These are phyloP conservation scores for Termitomyces sp. DNA, from an alignment of 768 basidiomycete species.

Conservation along the genomic window DNA sequence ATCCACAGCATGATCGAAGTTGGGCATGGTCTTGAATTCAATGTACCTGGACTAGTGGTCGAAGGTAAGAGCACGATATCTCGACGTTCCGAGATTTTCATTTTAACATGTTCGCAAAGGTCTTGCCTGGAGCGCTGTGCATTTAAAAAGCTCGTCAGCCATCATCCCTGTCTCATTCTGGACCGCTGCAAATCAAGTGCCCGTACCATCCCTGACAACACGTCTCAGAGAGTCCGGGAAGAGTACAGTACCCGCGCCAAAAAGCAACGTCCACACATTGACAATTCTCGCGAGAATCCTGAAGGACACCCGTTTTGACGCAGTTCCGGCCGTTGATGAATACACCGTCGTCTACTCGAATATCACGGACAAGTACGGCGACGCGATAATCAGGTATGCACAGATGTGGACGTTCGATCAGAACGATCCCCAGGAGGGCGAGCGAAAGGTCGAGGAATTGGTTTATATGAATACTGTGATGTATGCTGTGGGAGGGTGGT, in stretches of 20 bases:
- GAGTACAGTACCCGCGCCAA: not conserved
- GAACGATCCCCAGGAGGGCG: slow-evolving; percentile 28
- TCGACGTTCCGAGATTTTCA: not conserved
- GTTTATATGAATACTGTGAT: slow-evolving; percentile 46
- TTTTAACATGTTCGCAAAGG: slow-evolving; percentile 27
- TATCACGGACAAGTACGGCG: slow-evolving; percentile 30
- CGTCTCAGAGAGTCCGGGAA: not conserved
- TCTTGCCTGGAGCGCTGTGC: slow-evolving; percentile 50
- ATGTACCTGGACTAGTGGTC: slow-evolving; percentile 47
- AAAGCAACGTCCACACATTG: slow-evolving; percentile 35
- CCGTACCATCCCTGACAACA: slow-evolving; percentile 5
- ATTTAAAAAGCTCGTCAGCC: slow-evolving; percentile 27
- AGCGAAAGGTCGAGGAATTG: slow-evolving; percentile 57
- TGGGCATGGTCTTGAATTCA: slow-evolving; percentile 61
- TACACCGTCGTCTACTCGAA: slow-evolving; percentile 23
- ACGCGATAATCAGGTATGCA: slow-evolving; percentile 34
- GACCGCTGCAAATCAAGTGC: not conserved
- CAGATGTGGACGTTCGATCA: slow-evolving; percentile 38
- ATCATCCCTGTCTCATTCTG: slow-evolving; percentile 25
- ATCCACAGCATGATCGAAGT: slow-evolving; percentile 59
- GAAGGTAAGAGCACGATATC: slow-evolving; percentile 39
- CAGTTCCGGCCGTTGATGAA: slow-evolving; percentile 7
- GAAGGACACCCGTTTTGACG: slow-evolving; percentile 36
- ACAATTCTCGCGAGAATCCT: slow-evolving; percentile 50
- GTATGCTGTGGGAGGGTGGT: slow-evolving; percentile 52